These are phyloP conservation scores for Cyclotella sp. DNA, from an alignment of 108 stramenopile genomes.

Conservation along the genomic window DNA sequence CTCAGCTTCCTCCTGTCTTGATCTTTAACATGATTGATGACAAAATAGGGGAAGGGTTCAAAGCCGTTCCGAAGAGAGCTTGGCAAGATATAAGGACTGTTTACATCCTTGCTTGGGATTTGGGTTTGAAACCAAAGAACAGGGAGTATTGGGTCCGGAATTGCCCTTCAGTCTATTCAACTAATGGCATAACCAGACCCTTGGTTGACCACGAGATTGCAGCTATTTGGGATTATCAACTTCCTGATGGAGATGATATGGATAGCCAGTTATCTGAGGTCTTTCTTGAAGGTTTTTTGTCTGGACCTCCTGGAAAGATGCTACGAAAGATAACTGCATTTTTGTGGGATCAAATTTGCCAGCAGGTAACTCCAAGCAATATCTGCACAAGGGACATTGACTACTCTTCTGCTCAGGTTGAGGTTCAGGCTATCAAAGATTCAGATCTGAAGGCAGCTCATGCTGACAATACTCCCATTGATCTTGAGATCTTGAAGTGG, in stretches of 20 bases:
- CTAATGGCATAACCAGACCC: background rate
- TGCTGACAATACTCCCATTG: constrained; percentile 13
- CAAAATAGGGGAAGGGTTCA: background rate
- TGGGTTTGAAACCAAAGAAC: background rate
- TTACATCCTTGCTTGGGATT: background rate
- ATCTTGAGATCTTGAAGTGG: constrained; percentile 1
- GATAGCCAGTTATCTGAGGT: background rate
- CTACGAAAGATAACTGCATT: background rate
- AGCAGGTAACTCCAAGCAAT: background rate
- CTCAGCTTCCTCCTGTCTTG: background rate
- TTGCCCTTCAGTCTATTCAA: constrained; percentile 8
- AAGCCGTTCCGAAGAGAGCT: background rate
- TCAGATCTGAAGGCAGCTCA: background rate
- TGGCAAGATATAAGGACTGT: background rate
- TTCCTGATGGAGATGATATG: background rate
- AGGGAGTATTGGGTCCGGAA: background rate
- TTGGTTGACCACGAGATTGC: background rate
- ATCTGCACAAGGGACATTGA: background rate
- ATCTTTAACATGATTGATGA: constrained; percentile 15
- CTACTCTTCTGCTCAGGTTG: background rate
- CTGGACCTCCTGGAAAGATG: constrained; percentile 16
- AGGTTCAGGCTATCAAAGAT: constrained; percentile 4
- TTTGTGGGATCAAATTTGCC: background rate
- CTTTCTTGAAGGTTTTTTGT: background rate
- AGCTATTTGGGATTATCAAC: constrained; percentile 10